A percentile compares a stretch with the other conserved stretches of the same genome.
phyloP scores from a whole-genome alignment of 2,329 filamentous ascomycete species.

The Trichoderma guizhouense region DNA sequence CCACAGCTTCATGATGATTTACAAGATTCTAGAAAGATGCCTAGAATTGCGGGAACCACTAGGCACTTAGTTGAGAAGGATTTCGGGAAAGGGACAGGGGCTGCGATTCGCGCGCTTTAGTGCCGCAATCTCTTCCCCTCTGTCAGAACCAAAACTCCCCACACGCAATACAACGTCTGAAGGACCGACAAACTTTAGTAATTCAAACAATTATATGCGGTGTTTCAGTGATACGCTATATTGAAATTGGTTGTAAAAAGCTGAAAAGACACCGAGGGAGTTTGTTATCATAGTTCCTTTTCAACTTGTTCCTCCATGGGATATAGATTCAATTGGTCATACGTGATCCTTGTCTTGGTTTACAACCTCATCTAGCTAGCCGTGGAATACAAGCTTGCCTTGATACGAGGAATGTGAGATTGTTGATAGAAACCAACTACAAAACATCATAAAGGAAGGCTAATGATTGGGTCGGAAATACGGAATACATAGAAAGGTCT shows the following conservation, averaged over 20 bases:
- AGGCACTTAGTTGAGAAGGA: background rate
- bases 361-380: background rate
- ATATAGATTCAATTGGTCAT: background rate
- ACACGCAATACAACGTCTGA: background rate
- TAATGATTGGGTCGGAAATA: background rate
- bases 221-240: background rate
- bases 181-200: background rate
- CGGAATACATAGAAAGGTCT: background rate
- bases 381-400: background rate
- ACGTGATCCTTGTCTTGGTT: background rate
- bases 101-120: background rate
- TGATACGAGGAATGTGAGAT: background rate
- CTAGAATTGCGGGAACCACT: background rate
- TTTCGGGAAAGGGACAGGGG: background rate
- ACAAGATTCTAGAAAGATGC: background rate
- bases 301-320: background rate
- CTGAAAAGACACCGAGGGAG: background rate
- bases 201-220: background rate
- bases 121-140: background rate
- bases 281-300: background rate
- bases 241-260: background rate
- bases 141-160: background rate
- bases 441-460: background rate
- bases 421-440: background rate
- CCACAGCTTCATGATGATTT: background rate